phyloP scores from a whole-genome alignment of 768 basidiomycete genomes.

The Lactarius trivialis region DNA sequence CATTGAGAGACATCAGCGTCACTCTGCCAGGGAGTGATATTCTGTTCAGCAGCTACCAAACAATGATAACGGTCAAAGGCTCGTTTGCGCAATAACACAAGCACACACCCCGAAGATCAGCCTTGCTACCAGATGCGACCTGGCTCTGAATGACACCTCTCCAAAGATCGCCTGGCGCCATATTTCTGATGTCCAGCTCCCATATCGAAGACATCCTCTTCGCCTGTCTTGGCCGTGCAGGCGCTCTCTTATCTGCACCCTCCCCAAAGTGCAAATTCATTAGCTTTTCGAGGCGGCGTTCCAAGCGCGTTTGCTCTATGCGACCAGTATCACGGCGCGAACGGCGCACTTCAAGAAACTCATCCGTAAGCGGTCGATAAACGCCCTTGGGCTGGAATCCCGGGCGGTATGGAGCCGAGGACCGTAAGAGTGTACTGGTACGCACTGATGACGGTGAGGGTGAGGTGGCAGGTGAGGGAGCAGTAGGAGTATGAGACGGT shows the following conservation, averaged over 20 bases:
- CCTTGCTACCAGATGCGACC: constrained; percentile 42
- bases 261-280: constrained; percentile 61
- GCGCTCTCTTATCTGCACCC: constrained; percentile 18
- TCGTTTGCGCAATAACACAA: background rate
- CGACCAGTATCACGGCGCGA: constrained; percentile 41
- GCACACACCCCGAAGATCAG: constrained; percentile 58
- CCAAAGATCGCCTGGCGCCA: constrained; percentile 68
- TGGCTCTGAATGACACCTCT: constrained; percentile 48
- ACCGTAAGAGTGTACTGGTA: constrained; percentile 21
- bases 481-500: constrained; percentile 22
- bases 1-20: constrained; percentile 73
- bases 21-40: constrained; percentile 92
- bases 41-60: constrained; percentile 68
- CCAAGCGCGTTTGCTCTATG: constrained; percentile 77
- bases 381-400: constrained; percentile 94
- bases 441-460: constrained; percentile 22
- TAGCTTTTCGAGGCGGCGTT: constrained; percentile 84
- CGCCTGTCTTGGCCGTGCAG: constrained; percentile 23
- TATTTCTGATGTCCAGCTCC: constrained; percentile 56
- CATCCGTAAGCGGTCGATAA: constrained; percentile 72
- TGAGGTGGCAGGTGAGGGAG: constrained; percentile 22
- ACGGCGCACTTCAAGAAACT: constrained; percentile 52
- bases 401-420: constrained; percentile 65
- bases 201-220: constrained; percentile 64
- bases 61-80: background rate